A percentile compares a stretch with the other conserved stretches of the same genome.
Evolutionary conservation across 1,284 basidiomycete genomes (phyloP).

Genomic region (Xanthoconium separans): DNA sequence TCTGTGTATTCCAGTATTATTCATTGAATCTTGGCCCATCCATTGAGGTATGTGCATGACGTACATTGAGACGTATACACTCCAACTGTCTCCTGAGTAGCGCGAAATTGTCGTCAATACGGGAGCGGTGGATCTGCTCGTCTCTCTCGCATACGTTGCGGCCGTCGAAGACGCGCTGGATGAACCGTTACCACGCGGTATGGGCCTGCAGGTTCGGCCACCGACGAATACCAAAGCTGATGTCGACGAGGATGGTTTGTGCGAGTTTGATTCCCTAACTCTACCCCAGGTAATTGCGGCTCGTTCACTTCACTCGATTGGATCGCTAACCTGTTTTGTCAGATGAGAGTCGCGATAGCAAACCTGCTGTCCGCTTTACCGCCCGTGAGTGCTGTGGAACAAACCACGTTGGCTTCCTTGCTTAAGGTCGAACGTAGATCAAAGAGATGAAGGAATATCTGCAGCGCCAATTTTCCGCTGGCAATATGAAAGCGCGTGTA

Average conservation of each 20-base stretch:
- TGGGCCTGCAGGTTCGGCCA: conserved; percentile 51
- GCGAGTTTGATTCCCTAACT: conserved; percentile 49
- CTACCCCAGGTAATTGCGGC: conserved; percentile 32
- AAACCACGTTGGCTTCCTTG: not conserved
- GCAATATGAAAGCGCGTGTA: conserved; percentile 49
- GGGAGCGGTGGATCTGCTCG: conserved; percentile 55
- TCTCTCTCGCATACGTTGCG: conserved; percentile 57
- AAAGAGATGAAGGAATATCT: conserved; percentile 56
- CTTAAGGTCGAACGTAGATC: conserved; percentile 35
- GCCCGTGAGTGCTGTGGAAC: conserved; percentile 35
- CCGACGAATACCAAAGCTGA: conserved; percentile 15
- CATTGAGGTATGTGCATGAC: conserved; percentile 47
- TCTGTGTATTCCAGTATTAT: conserved; percentile 67
- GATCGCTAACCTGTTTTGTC: not conserved
- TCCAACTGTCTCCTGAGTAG: conserved; percentile 29
- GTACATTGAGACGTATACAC: not conserved
- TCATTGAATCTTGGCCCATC: conserved; percentile 58
- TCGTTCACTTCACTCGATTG: not conserved
- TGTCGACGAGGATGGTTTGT: conserved; percentile 36
- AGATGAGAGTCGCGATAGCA: conserved; percentile 49
- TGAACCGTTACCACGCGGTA: conserved; percentile 56
- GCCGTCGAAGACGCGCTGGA: conserved; percentile 49
- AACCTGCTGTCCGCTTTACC: conserved; percentile 48
- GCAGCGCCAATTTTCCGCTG: conserved; percentile 43
- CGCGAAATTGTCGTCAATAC: conserved; percentile 64